Conservation (phyloP, 495 filamentous ascomycete species). For the Staphylotrichum tortipilum region DNA sequence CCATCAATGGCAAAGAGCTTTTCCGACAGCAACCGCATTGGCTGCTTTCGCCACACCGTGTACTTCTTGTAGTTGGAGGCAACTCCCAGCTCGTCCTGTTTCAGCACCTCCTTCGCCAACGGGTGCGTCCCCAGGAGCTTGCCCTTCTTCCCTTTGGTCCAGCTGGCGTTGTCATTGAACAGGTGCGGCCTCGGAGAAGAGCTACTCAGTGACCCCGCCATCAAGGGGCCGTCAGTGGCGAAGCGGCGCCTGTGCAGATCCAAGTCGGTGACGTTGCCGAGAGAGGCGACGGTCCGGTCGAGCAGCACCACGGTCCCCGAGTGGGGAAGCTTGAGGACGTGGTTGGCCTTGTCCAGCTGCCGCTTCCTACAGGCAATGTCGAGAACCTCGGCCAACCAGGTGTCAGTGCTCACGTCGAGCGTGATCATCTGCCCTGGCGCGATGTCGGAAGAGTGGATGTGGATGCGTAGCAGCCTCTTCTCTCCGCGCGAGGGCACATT, state of each 20-base stretch:
- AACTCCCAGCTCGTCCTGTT: conserved; percentile 60
- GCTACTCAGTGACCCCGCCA: conserved; percentile 72
- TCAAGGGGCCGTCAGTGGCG: conserved; percentile 64
- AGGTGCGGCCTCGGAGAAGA: conserved; percentile 71
- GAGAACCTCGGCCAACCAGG: conserved; percentile 86
- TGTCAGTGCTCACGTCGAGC: conserved; percentile 82
- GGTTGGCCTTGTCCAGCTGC: conserved; percentile 79
- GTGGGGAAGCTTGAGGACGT: conserved; percentile 77
- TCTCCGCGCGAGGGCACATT: conserved; percentile 54
- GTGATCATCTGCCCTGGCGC: conserved; percentile 56
- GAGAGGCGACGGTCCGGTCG: conserved; percentile 81
- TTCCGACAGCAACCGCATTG: conserved; percentile 83
- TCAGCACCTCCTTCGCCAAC: conserved; percentile 55
- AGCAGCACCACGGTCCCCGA: conserved; percentile 72
- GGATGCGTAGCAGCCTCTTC: conserved; percentile 68
- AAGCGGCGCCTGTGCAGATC: conserved; percentile 85
- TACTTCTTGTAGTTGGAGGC: conserved; percentile 71
- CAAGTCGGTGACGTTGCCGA: conserved; percentile 74
- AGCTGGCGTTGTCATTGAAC: conserved; percentile 44
- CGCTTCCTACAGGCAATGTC: conserved; percentile 85
- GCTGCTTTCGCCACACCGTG: conserved; percentile 84
- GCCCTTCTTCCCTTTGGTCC: conserved; percentile 61
- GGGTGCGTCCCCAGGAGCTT: conserved; percentile 62
- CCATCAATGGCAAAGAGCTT: conserved; percentile 83
- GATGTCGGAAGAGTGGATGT: conserved; percentile 69